Percentiles rank a stretch among this genome's conserved stretches.
Conservation (phyloP, 129 eudicot species). For the Oenanthe sinensis region DNA sequence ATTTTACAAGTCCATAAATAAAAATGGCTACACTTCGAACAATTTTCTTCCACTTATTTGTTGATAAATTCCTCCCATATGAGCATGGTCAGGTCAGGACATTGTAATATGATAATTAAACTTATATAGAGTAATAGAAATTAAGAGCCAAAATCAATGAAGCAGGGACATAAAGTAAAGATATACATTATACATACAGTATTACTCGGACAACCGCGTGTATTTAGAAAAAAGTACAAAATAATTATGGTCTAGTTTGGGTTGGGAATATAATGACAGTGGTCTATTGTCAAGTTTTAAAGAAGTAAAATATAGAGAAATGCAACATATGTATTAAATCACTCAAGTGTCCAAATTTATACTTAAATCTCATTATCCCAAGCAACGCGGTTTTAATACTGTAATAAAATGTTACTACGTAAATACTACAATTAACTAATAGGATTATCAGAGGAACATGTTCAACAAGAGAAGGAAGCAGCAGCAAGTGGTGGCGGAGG, state of each 20-base stretch:
- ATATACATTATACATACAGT: too few relatives aligned
- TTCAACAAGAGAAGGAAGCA: constrained; percentile 81
- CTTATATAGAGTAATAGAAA: not conserved
- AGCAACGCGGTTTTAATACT: not conserved
- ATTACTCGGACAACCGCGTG: not conserved
- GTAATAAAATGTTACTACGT: not conserved
- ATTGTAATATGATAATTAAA: too few relatives aligned
- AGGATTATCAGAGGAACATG: constrained; percentile 95
- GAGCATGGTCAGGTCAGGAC: too few relatives aligned
- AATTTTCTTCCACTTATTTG: too few relatives aligned
- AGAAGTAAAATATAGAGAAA: constrained; percentile 25
- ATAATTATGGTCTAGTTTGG: constrained; percentile 52
- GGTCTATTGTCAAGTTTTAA: not conserved
- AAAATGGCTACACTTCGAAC: too few relatives aligned
- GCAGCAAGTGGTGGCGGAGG: constrained; percentile 77
- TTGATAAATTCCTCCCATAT: too few relatives aligned
- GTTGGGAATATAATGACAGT: not conserved
- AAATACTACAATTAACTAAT: not conserved
- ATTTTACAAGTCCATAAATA: too few relatives aligned
- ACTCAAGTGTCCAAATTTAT: not conserved
- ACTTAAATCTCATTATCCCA: not conserved
- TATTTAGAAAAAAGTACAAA: constrained; percentile 12
- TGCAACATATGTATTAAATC: not conserved
- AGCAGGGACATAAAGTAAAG: not conserved
- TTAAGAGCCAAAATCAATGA: not conserved